A percentile compares a stretch with the other conserved stretches of the same genome.
Evolutionary conservation across 2,329 filamentous ascomycete genomes (phyloP).

Genomic region (Cladophialophora bantiana): DNA sequence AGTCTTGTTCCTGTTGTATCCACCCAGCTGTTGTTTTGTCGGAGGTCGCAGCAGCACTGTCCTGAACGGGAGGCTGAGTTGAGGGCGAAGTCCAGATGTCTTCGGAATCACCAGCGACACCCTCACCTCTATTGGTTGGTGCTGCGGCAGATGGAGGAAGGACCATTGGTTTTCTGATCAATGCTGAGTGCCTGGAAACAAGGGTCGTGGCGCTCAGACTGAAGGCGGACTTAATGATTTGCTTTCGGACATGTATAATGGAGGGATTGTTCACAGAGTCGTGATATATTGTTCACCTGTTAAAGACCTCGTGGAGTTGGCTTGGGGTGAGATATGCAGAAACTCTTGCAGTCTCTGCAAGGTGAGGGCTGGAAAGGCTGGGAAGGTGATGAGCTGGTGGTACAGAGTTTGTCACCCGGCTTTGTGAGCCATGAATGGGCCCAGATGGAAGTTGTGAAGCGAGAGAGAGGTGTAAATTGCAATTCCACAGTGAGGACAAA

Average conservation of each 20-base stretch:
- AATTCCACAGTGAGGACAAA: neutral
- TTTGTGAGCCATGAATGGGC: neutral
- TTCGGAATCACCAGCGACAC: neutral
- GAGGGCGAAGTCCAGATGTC: neutral
- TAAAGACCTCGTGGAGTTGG: neutral
- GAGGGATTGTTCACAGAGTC: neutral
- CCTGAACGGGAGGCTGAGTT: neutral
- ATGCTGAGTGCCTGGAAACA: neutral
- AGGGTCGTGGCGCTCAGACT: neutral
- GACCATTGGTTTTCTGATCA: neutral
- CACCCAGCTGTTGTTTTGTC: neutral
- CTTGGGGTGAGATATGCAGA: neutral
- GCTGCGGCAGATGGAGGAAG: neutral
- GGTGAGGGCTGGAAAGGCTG: neutral
- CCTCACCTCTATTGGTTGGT: neutral
- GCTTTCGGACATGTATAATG: neutral
- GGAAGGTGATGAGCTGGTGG: neutral
- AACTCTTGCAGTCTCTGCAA: neutral
- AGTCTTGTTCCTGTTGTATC: neutral
- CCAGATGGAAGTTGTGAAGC: neutral
- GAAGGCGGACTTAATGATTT: neutral
- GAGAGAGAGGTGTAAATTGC: conserved; percentile 2
- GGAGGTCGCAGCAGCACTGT: neutral
- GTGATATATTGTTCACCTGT: neutral
- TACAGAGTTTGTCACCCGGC: conserved; percentile 1